phyloP scores from a whole-genome alignment of 1,284 basidiomycete species.

The Hemileia vastatrix region DNA sequence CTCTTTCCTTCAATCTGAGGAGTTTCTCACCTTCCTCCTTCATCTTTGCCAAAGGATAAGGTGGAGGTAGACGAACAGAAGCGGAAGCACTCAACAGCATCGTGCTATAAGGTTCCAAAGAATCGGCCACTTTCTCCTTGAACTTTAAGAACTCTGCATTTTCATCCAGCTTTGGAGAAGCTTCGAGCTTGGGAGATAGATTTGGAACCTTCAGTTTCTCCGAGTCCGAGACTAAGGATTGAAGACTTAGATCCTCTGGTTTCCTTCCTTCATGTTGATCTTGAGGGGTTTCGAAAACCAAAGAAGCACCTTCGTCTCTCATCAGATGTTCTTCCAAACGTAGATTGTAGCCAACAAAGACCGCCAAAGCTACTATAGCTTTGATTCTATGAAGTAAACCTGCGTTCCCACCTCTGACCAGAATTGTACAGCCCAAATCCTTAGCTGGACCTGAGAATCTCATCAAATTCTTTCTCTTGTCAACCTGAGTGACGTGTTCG shows the following conservation, averaged over 20 bases:
- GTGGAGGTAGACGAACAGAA: slow-evolving; percentile 76
- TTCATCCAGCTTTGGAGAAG: slow-evolving; percentile 46
- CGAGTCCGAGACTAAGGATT: slow-evolving; percentile 23
- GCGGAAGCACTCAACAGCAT: slow-evolving; percentile 85
- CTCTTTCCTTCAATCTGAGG: slow-evolving; percentile 56
- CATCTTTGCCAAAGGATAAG: slow-evolving; percentile 74
- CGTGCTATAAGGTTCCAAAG: slow-evolving; percentile 66
- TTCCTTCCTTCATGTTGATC: neutral
- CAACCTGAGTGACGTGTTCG: slow-evolving; percentile 81
- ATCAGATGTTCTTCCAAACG: slow-evolving; percentile 89
- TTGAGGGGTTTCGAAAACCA: slow-evolving; percentile 5
- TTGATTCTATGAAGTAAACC: slow-evolving; percentile 74
- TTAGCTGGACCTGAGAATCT: slow-evolving; percentile 87
- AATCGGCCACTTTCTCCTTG: slow-evolving; percentile 49
- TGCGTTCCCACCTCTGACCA: slow-evolving; percentile 75
- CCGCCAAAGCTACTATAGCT: slow-evolving; percentile 82
- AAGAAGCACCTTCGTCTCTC: slow-evolving; percentile 60
- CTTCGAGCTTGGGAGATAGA: slow-evolving; percentile 26
- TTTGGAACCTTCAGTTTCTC: slow-evolving; percentile 1
- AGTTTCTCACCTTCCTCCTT: slow-evolving; percentile 71
- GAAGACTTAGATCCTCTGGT: slow-evolving; percentile 22
- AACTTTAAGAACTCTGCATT: slow-evolving; percentile 52
- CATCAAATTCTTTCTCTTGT: slow-evolving; percentile 87
- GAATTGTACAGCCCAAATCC: slow-evolving; percentile 86
- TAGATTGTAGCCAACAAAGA: slow-evolving; percentile 77